phyloP scores from a whole-genome alignment of 2,329 filamentous ascomycete species.

The Ceratocystiopsis brevicomis region DNA sequence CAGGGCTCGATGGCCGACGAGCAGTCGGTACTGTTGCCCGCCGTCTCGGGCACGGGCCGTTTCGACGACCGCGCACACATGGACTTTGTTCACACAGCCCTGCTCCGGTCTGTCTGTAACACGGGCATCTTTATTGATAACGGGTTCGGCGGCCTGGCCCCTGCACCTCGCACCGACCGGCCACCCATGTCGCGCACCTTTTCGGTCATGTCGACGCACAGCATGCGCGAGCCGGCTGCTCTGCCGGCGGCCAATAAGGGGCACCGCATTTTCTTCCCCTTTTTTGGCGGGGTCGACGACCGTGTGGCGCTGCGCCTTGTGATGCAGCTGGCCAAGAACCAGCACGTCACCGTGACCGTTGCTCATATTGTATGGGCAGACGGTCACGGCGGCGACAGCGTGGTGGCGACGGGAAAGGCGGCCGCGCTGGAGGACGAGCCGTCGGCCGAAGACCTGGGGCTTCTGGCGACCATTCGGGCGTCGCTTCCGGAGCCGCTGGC shows the following conservation, averaged over 20 bases:
- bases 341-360: conserved; percentile 60
- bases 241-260: conserved; percentile 45
- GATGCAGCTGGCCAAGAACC: conserved; percentile 65
- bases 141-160: conserved; percentile 19
- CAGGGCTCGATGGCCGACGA: conserved; percentile 52
- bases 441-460: conserved; percentile 17
- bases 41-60: conserved; percentile 30
- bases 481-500: conserved; percentile 16
- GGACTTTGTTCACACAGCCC: conserved; percentile 50
- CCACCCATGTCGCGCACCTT: conserved; percentile 26
- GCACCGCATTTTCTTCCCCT: conserved; percentile 75
- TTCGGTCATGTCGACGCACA: conserved; percentile 41
- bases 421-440: conserved; percentile 12
- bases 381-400: conserved; percentile 6
- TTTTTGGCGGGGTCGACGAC: conserved; percentile 71
- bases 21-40: conserved; percentile 18
- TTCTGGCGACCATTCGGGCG: conserved; percentile 18
- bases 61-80: conserved; percentile 47
- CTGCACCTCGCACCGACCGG: conserved; percentile 15
- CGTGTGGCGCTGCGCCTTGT: conserved; percentile 60
- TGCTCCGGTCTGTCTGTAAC: conserved; percentile 45
- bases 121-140: conserved; percentile 68
- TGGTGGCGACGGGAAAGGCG: conserved; percentile 2
- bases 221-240: conserved; percentile 34
- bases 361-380: conserved; percentile 31